Evolutionary conservation across 441 rosid genomes (phyloP).

Genomic region (Pelargonium cotyledonis): DNA sequence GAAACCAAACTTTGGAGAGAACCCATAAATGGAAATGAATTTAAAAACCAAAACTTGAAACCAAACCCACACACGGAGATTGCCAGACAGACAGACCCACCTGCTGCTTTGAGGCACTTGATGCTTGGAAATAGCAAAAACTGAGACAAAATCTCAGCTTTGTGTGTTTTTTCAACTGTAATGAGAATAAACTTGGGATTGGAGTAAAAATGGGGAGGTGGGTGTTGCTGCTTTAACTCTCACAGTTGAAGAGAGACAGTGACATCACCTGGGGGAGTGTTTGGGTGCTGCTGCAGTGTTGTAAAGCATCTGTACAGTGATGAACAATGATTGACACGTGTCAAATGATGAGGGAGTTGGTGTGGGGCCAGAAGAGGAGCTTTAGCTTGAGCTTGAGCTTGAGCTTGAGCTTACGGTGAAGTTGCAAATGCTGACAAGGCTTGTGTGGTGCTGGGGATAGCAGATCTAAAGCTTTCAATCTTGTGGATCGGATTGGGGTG

Average conservation of each 20-base stretch:
- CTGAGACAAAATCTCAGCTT: neutral
- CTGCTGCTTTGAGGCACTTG: slow-evolving; percentile 8
- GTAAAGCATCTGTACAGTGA: neutral
- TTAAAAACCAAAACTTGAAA: neutral
- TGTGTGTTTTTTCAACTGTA: too few relatives aligned
- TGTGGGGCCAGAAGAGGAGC: neutral
- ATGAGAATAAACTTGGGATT: neutral
- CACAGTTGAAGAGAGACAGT: neutral
- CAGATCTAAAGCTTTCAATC: slow-evolving; percentile 20
- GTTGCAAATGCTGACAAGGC: too few relatives aligned
- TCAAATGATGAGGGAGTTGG: slow-evolving; percentile 2
- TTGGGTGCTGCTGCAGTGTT: slow-evolving; percentile 6
- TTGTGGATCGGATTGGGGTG: neutral
- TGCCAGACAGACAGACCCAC: neutral
- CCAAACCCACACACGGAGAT: too few relatives aligned
- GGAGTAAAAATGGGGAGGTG: neutral
- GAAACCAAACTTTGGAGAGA: neutral
- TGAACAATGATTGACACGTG: slow-evolving; percentile 17
- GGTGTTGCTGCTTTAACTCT: neutral
- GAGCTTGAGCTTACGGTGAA: neutral
- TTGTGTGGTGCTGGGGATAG: slow-evolving; percentile 9
- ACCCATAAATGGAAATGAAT: slow-evolving; percentile 4
- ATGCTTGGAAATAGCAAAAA: neutral
- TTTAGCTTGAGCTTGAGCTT: neutral
- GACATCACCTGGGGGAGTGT: slow-evolving; percentile 3